Percentiles rank a stretch among this genome's conserved stretches.
These are phyloP conservation scores for Vigna mungo DNA, from an alignment of 306 rosid species.

Conservation along the genomic window DNA sequence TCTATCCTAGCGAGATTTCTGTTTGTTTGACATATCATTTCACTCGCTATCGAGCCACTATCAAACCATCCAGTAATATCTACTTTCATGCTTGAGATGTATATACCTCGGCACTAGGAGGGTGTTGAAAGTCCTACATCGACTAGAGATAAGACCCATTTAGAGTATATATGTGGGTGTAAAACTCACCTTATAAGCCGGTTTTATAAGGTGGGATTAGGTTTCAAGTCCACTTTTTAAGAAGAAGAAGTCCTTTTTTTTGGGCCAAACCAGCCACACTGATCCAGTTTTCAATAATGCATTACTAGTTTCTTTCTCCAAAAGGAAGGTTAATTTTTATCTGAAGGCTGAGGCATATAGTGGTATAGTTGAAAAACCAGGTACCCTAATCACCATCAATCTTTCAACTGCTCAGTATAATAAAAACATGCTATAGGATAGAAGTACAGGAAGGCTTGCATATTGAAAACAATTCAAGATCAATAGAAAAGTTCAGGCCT, in stretches of 20 bases:
- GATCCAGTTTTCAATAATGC: background rate
- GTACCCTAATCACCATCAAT: conserved; percentile 13
- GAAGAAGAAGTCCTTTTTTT: background rate
- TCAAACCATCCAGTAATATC: too few relatives aligned
- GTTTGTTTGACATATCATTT: too few relatives aligned
- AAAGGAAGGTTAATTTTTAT: background rate
- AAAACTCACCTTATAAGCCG: too few relatives aligned
- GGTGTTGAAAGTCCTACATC: too few relatives aligned
- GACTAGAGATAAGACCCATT: too few relatives aligned
- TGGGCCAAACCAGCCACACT: conserved; percentile 12
- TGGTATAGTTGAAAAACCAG: conserved; percentile 12
- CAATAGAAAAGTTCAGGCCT: conserved; percentile 29
- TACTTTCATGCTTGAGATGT: too few relatives aligned
- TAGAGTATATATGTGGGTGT: too few relatives aligned
- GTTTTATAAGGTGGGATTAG: too few relatives aligned
- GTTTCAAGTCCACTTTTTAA: too few relatives aligned
- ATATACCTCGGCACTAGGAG: too few relatives aligned
- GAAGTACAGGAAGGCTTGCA: conserved; percentile 29
- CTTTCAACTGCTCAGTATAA: conserved; percentile 31
- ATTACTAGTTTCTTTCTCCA: conserved; percentile 9
- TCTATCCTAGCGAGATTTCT: too few relatives aligned
- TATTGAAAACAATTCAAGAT: conserved; percentile 38
- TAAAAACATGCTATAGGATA: conserved; percentile 18
- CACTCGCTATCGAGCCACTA: too few relatives aligned
- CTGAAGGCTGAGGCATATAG: background rate